A percentile compares a stretch with the other conserved stretches of the same genome.
Conservation (phyloP, 495 filamentous ascomycete species). For the Hyaloscypha hepaticicola region DNA sequence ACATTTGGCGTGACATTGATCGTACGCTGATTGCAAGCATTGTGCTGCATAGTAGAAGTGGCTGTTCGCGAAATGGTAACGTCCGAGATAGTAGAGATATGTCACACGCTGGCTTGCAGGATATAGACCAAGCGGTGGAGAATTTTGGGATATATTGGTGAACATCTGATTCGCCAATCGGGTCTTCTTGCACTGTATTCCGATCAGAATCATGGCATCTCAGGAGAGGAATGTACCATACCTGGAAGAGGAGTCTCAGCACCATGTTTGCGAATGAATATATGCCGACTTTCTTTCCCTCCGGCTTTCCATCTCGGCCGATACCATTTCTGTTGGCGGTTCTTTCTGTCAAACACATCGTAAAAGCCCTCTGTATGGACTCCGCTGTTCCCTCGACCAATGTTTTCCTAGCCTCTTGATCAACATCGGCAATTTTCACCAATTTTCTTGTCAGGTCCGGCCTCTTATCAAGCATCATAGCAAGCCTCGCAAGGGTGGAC, state of each 20-base stretch:
- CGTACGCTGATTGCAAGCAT: conserved; percentile 75
- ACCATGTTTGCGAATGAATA: conserved; percentile 90
- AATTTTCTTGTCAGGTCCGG: conserved; percentile 66
- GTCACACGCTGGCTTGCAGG: conserved; percentile 87
- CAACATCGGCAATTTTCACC: conserved; percentile 45
- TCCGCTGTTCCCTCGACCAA: conserved; percentile 84
- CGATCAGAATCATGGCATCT: conserved; percentile 8
- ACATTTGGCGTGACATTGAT: conserved; percentile 67
- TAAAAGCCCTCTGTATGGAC: conserved; percentile 85
- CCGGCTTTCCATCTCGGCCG: conserved; percentile 54
- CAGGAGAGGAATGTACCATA: conserved; percentile 33
- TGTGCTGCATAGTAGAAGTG: conserved; percentile 74
- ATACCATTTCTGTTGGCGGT: conserved; percentile 54
- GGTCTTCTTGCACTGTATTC: conserved; percentile 56
- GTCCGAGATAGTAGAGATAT: conserved; percentile 91
- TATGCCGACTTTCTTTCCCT: conserved; percentile 83
- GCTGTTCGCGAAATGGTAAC: conserved; percentile 78
- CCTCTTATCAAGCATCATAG: conserved; percentile 74
- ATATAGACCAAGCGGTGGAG: conserved; percentile 73
- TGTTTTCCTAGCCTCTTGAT: conserved; percentile 54
- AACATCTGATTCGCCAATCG: conserved; percentile 80
- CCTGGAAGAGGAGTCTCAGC: conserved; percentile 83
- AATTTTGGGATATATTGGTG: conserved; percentile 79
- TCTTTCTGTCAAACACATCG: conserved; percentile 83
- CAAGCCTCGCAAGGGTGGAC: conserved; percentile 70